These are phyloP conservation scores for Erodium moschatum DNA, from an alignment of 441 rosid species.

Conservation along the genomic window DNA sequence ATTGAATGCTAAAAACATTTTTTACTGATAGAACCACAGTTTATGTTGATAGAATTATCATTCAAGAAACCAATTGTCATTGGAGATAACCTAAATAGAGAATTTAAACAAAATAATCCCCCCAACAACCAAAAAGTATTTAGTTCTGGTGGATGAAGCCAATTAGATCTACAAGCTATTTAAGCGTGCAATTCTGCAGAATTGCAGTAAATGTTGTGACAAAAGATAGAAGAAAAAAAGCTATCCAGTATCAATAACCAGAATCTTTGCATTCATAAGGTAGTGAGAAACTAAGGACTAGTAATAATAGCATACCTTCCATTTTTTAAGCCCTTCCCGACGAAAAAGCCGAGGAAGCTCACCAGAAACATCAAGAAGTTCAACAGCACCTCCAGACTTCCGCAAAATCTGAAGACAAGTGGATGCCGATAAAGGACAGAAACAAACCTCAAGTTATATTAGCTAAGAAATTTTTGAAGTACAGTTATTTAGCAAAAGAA, in stretches of 20 bases:
- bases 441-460: not conserved
- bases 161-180: too few species aligned
- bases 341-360: constrained; percentile 74
- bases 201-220: too few species aligned
- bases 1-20: too few species aligned
- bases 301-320: constrained; percentile 61
- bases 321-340: constrained; percentile 70
- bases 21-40: too few species aligned
- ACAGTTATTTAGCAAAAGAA: too few species aligned
- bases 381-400: constrained; percentile 66
- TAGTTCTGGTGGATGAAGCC: too few species aligned
- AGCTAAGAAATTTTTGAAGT: not conserved
- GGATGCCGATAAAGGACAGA: not conserved
- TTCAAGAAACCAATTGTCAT: too few species aligned
- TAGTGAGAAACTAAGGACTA: not conserved
- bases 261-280: not conserved
- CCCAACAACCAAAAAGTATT: not conserved
- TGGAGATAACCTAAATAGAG: not conserved
- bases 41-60: too few species aligned
- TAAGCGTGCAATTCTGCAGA: too few species aligned
- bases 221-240: too few species aligned
- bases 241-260: not conserved
- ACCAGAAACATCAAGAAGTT: constrained; percentile 69
- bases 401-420: constrained; percentile 48
- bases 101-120: not conserved